Conservation (phyloP, 257 asterid genomes). For the Eucommia ulmoides region DNA sequence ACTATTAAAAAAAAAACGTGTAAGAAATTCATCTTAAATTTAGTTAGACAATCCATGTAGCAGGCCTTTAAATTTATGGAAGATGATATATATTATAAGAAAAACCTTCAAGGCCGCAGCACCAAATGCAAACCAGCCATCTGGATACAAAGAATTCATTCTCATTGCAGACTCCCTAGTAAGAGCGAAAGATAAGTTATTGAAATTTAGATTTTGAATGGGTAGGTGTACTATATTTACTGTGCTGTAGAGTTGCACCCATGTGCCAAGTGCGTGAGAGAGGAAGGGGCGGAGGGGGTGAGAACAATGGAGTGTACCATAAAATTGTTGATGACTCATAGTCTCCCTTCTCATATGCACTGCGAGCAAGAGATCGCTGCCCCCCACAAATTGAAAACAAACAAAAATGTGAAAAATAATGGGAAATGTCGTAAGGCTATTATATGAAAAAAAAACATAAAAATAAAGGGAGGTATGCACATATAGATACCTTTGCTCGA, state of each 20-base stretch:
- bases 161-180: constrained; percentile 74
- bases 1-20: neutral
- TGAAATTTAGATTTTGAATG: neutral
- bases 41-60: too few relatives aligned
- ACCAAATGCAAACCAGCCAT: constrained; percentile 98
- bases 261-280: neutral
- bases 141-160: constrained; percentile 71
- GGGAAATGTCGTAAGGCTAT: neutral
- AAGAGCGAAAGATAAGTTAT: constrained; percentile 4
- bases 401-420: neutral
- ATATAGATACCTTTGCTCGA: constrained; percentile 36
- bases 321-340: constrained; percentile 58
- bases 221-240: neutral
- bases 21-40: neutral
- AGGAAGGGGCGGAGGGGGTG: neutral
- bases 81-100: neutral
- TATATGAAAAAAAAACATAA: neutral
- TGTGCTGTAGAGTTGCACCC: too few relatives aligned
- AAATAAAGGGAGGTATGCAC: neutral
- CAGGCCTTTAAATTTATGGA: too few relatives aligned
- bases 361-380: constrained; percentile 76
- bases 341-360: constrained; percentile 79
- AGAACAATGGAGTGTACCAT: constrained; percentile 19
- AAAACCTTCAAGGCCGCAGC: constrained; percentile 71
- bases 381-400: neutral